Conservation (phyloP, 768 basidiomycete species). For the Collybia sordida region DNA sequence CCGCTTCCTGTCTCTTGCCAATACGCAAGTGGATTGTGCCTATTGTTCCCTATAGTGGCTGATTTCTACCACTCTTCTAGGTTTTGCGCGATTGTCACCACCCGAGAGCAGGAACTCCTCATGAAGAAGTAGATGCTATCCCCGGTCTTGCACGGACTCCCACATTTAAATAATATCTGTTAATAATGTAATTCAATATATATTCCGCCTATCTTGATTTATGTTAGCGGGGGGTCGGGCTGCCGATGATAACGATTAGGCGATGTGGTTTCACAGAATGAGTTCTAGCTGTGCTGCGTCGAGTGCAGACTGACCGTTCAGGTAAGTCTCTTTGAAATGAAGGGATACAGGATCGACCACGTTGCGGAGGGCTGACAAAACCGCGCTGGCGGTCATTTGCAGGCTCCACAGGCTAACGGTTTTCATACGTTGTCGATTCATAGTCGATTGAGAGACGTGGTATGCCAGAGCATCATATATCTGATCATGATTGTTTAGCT, state of each 20-base stretch:
- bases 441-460: slow-evolving; percentile 89
- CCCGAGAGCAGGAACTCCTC: slow-evolving; percentile 2
- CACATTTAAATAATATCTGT: neutral
- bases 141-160: neutral
- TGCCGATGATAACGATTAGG: neutral
- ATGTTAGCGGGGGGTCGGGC: no score
- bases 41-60: neutral
- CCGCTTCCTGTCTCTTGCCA: slow-evolving; percentile 4
- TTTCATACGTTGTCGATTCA: slow-evolving; percentile 81
- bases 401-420: slow-evolving; percentile 94
- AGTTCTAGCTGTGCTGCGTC: slow-evolving; percentile 13
- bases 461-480: slow-evolving; percentile 92
- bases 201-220: no score
- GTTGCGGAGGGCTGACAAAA: slow-evolving; percentile 74
- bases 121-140: neutral
- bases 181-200: neutral
- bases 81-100: slow-evolving; percentile 7
- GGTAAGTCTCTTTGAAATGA: slow-evolving; percentile 45
- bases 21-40: slow-evolving; percentile 2
- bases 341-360: slow-evolving; percentile 69
- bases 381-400: slow-evolving; percentile 88
- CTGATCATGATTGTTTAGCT: slow-evolving; percentile 28
- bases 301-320: slow-evolving; percentile 26
- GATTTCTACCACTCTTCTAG: neutral
- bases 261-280: slow-evolving; percentile 1